Conservation (phyloP, 768 basidiomycete genomes). For the Mycena haematopus region DNA sequence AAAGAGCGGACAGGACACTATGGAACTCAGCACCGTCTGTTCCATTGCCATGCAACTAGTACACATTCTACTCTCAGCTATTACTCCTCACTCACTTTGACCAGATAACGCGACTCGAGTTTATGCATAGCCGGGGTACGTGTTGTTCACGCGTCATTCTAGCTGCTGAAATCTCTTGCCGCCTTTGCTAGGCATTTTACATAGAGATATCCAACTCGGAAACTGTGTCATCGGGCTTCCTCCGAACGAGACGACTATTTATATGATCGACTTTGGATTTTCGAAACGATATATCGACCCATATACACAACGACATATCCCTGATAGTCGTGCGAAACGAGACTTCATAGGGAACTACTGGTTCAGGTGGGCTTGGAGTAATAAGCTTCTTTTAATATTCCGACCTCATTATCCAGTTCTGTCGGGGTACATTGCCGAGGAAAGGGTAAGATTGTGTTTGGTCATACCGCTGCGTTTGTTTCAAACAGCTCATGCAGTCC, state of each 20-base stretch:
- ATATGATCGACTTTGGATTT: slow-evolving; percentile 90
- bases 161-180: background rate
- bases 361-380: slow-evolving; percentile 59
- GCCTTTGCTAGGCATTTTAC: slow-evolving; percentile 49
- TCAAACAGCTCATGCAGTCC: slow-evolving; percentile 52
- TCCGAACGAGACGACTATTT: slow-evolving; percentile 65
- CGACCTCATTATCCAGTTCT: slow-evolving; percentile 45
- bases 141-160: background rate
- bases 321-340: slow-evolving; percentile 68
- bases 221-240: slow-evolving; percentile 72
- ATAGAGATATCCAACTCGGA: slow-evolving; percentile 82
- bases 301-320: slow-evolving; percentile 69
- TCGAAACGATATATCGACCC: slow-evolving; percentile 80
- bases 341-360: slow-evolving; percentile 88
- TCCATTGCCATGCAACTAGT: slow-evolving; percentile 82
- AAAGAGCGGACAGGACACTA: slow-evolving; percentile 57
- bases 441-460: slow-evolving; percentile 53
- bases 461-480: background rate
- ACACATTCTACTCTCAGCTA: slow-evolving; percentile 32
- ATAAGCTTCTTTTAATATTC: background rate
- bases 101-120: slow-evolving; percentile 74
- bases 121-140: slow-evolving; percentile 72
- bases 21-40: slow-evolving; percentile 78
- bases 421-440: slow-evolving; percentile 80
- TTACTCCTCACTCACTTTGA: slow-evolving; percentile 10